Evolutionary conservation across 306 rosid species (phyloP).

Genomic region (Vigna unguiculata): DNA sequence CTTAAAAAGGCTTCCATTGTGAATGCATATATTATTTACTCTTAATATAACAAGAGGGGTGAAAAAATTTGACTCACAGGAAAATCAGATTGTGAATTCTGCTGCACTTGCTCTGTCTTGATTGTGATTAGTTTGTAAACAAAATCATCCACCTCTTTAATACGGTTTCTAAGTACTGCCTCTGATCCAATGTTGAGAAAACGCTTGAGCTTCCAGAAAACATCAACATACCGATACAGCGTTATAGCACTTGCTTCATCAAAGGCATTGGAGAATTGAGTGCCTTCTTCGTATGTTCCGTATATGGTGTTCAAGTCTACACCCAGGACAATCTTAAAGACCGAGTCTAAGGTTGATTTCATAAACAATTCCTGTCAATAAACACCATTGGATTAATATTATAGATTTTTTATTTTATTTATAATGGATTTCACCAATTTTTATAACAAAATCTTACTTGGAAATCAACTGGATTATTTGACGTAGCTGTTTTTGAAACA

Average conservation of each 20-base stretch:
- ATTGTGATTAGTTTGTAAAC: constrained; percentile 32
- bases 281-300: constrained; percentile 48
- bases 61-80: neutral
- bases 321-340: constrained; percentile 45
- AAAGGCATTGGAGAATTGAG: constrained; percentile 45
- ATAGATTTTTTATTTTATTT: neutral
- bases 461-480: constrained; percentile 53
- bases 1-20: too few relatives aligned
- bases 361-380: constrained; percentile 37
- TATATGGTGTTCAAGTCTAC: constrained; percentile 49
- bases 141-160: constrained; percentile 45
- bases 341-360: constrained; percentile 47
- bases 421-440: neutral
- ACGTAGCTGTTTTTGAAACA: constrained; percentile 51
- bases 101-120: constrained; percentile 37
- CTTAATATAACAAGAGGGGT: neutral
- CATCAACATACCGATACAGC: constrained; percentile 47
- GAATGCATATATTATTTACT: too few relatives aligned
- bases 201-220: constrained; percentile 50
- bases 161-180: constrained; percentile 39
- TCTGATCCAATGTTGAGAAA: constrained; percentile 58
- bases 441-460: constrained; percentile 46
- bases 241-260: constrained; percentile 48
- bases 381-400: neutral
- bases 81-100: constrained; percentile 41